These are phyloP conservation scores for Oryza longistaminata DNA, from an alignment of 176 grass and related monocot genomes.

Conservation along the genomic window DNA sequence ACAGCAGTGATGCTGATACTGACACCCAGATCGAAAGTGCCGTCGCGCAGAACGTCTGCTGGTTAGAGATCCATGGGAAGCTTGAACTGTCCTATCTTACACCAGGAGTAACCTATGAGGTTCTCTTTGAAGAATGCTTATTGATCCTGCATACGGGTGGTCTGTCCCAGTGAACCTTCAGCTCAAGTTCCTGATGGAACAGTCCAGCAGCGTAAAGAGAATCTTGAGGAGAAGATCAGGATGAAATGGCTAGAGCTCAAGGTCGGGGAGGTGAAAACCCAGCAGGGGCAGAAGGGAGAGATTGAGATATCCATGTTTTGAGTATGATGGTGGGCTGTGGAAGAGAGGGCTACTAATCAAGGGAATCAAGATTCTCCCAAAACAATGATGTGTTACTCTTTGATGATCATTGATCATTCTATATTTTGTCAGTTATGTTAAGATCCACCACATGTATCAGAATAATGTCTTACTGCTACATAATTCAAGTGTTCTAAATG, in stretches of 20 bases:
- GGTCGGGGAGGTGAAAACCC: slow-evolving; percentile 33
- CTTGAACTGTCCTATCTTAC: slow-evolving; percentile 50
- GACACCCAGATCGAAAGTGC: slow-evolving; percentile 40
- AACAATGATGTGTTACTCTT: slow-evolving; percentile 24
- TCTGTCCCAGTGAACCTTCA: slow-evolving; percentile 38
- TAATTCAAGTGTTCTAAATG: not conserved
- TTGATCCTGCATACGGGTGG: slow-evolving; percentile 30
- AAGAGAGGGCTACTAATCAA: slow-evolving; percentile 56
- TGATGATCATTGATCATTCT: no score
- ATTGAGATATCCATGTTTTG: slow-evolving; percentile 55
- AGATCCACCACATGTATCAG: not conserved
- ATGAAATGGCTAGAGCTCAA: slow-evolving; percentile 41
- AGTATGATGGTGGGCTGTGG: slow-evolving; percentile 43
- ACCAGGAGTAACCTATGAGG: slow-evolving; percentile 42
- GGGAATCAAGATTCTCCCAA: slow-evolving; percentile 44
- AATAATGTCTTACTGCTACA: not conserved
- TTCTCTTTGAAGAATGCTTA: slow-evolving; percentile 38
- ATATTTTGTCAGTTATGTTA: no score
- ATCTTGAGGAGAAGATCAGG: slow-evolving; percentile 38
- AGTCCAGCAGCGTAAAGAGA: slow-evolving; percentile 43
- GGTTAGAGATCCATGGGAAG: slow-evolving; percentile 59
- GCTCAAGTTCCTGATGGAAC: slow-evolving; percentile 47
- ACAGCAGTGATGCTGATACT: not conserved
- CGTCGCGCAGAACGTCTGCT: slow-evolving; percentile 44
- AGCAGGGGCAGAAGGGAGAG: slow-evolving; percentile 36